Evolutionary conservation across 2,329 filamentous ascomycete genomes (phyloP).

Genomic region (Aspergillus flavus): DNA sequence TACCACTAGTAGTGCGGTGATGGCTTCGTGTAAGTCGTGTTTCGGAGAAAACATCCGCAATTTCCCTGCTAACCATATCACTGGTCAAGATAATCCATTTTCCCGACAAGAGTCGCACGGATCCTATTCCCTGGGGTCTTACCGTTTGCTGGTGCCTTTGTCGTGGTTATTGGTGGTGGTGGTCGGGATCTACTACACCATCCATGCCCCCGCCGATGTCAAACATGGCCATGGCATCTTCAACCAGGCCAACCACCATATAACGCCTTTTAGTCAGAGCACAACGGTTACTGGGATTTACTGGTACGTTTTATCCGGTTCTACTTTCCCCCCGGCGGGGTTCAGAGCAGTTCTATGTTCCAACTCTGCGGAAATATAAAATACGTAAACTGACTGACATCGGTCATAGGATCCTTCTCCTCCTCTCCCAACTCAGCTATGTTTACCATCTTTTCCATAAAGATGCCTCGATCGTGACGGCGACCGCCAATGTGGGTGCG

Average conservation of each 20-base stretch:
- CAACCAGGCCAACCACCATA: constrained; percentile 68
- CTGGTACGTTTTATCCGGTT: constrained; percentile 57
- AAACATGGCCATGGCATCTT: constrained; percentile 68
- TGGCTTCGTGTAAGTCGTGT: constrained; percentile 16
- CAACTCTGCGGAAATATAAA: background rate
- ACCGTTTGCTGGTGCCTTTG: constrained; percentile 74
- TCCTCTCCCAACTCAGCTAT: constrained; percentile 75
- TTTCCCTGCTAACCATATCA: background rate
- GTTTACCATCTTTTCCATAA: constrained; percentile 74
- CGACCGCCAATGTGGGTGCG: constrained; percentile 74
- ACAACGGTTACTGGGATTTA: constrained; percentile 67
- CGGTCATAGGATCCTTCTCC: constrained; percentile 65
- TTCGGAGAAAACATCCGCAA: background rate
- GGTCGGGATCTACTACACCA: constrained; percentile 73
- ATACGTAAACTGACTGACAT: background rate
- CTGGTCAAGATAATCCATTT: constrained; percentile 66
- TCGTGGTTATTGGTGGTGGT: constrained; percentile 75
- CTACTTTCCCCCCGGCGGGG: background rate
- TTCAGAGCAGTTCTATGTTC: background rate
- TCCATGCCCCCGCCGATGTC: constrained; percentile 64
- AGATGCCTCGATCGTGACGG: constrained; percentile 63
- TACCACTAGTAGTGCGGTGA: background rate
- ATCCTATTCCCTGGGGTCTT: constrained; percentile 63
- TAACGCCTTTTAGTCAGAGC: constrained; percentile 76
- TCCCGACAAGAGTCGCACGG: constrained; percentile 68